Evolutionary conservation across 2,329 filamentous ascomycete species (phyloP), one percentile per base, ranked within the genome.

Genomic region (Graphiopsis chlorocephala): DNA sequence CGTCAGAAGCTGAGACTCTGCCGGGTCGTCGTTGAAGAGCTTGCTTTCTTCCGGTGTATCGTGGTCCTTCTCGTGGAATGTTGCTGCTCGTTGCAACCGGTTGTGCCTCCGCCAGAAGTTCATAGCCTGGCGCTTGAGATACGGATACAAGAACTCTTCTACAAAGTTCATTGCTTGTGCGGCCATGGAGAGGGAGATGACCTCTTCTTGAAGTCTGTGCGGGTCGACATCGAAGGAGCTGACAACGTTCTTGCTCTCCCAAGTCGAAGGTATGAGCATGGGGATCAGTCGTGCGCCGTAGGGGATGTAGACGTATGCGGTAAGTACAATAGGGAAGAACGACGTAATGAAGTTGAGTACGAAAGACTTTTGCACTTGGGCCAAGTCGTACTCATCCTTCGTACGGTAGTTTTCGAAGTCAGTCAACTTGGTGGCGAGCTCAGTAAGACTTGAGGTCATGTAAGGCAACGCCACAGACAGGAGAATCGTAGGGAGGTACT

Each of bases 331-430:
- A 0, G 92, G 91, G 61, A 96, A 87, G 75, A 97, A 98, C 0
- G 93, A 96, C 6, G 93, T 96, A 78, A 98, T 94, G 78, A 97
- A 97, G 81, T 97, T 96, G 73, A 98, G 86, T 11, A 98, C 88
- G 73, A 99, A 98, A 29, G 96, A 90, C 81, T 99, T 99, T 64
- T 91, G 88, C 0, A 95, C 92, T 74, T 97, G 86, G 1, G 93
- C 90, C 23, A 90, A 86, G 66, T 96, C 88, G 72, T 97, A 91
- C 14, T 88, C 89, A 69, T 93, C 91, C 64, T 90, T 85, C 0
- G 92, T 97, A 71, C 93, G 90, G 76, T 98, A 97, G 74, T 99
- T 99, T 74, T 99, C 74, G 63, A 79, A 83, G 58, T 88, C 82
- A 2, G 78, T 70, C 64, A 88, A 76, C 68, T 84, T 86, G 26